Base-by-base conservation (phyloP, 331 rosid species). In the Prunus yedoensis region DNA sequence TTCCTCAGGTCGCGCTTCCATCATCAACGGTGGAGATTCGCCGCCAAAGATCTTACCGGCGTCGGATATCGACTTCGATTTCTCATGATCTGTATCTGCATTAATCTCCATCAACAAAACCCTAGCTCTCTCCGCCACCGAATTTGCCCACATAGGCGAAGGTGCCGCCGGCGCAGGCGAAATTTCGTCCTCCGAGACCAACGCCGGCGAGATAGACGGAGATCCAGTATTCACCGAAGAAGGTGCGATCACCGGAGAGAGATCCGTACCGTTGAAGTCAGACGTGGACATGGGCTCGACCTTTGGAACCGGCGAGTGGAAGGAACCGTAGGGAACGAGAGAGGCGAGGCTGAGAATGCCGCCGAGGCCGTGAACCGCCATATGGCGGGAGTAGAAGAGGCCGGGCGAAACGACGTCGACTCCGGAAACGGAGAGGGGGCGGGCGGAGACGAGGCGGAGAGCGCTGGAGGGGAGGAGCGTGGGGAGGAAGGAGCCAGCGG, bases 361-460 rank as follows among this genome's bases (percentile, higher is more conserved):
- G 1, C 77, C 74, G 8, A 90, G 88, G 23, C 93, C 90, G 52
- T 87, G 93, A 70, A 87, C 90, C 0, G 79, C 89, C 16, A 90
- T 51, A 66, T 74, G 66, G 32, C 75, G 85, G 3, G 88, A 83
- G 75, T 80, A 77, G 71, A 61, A 88, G 49, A 88, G 66, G 1
- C 80, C 88, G 1, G 91, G 91, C 1, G 83, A 67, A 16, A 78
- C 59, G 1, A 91, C 56, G 2, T 82, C 75, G 6, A 88, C 80
- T 17, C 90, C 88, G 45, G 62, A 73, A 11, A 88, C 64, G 27
- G 81, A 50, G 72, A 83, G 25, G 1, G 77, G 35, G 47, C 25
- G 43, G 43, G 27, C 14, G 6, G 83, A 72, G 53, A 18, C 10
- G 17, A 28, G 86, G 15, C 17, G 47, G 59, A 90, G 73, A 5